Percentiles rank a stretch among this genome's conserved stretches.
Evolutionary conservation across 1,284 basidiomycete genomes (phyloP).

Genomic region (Apiotrichum mycotoxinovorans): DNA sequence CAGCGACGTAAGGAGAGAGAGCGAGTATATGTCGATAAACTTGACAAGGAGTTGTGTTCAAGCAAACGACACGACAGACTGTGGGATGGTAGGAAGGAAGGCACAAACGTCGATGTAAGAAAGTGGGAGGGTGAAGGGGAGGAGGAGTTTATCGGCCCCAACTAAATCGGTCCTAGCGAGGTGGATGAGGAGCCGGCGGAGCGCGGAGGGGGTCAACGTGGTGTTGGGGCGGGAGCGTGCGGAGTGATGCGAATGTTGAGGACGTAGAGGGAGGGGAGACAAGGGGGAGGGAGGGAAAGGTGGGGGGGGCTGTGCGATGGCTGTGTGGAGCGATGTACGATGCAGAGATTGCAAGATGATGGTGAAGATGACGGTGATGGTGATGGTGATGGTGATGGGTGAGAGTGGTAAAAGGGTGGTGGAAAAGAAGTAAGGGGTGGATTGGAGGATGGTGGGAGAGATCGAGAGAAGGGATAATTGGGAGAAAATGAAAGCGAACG

Average conservation of each 20-base stretch:
- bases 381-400: not conserved
- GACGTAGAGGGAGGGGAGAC: not conserved
- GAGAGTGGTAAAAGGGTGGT: not conserved
- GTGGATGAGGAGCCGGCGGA: not conserved
- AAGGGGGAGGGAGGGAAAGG: not conserved
- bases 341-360: not conserved
- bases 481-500: no score
- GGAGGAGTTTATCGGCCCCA: constrained; percentile 1
- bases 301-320: not conserved
- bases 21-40: no score
- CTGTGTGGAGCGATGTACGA: no score
- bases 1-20: no score
- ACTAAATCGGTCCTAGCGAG: not conserved
- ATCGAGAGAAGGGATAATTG: no score
- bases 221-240: not conserved
- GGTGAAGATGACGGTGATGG: not conserved
- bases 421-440: not conserved
- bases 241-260: not conserved
- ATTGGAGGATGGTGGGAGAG: not conserved
- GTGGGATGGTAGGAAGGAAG: not conserved
- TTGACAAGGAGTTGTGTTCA: no score
- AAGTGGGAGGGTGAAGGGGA: not conserved
- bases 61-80: not conserved
- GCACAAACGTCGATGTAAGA: not conserved
- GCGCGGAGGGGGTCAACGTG: not conserved